These are phyloP conservation scores for Fonsecaea nubica DNA, from an alignment of 2,329 filamentous ascomycete genomes.

Conservation along the genomic window DNA sequence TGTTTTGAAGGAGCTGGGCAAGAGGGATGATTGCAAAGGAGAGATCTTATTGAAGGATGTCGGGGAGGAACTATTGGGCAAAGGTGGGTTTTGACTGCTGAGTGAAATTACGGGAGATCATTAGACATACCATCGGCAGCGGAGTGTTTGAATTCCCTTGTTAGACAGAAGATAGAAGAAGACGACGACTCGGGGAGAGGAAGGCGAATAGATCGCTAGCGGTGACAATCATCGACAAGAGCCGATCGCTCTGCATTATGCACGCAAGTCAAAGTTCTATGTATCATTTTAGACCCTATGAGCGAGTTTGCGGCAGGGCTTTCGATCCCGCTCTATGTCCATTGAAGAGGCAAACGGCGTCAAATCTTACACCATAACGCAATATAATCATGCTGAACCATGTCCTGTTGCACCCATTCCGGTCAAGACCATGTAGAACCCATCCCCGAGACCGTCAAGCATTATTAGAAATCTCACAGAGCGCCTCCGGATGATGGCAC, in stretches of 20 bases:
- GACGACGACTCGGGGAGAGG: neutral
- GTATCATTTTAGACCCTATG: neutral
- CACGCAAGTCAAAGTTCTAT: neutral
- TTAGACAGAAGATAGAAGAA: neutral
- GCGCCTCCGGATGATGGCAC: neutral
- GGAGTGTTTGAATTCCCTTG: neutral
- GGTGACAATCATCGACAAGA: neutral
- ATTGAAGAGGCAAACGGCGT: neutral
- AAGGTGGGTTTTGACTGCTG: conserved; percentile 40
- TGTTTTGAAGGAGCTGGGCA: conserved; percentile 57
- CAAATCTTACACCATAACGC: conserved; percentile 1
- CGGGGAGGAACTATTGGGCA: conserved; percentile 52
- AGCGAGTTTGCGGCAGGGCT: neutral
- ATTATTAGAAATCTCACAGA: neutral
- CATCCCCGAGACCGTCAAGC: neutral
- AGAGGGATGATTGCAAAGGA: conserved; percentile 60
- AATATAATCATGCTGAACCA: neutral
- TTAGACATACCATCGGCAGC: neutral
- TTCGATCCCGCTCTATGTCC: neutral
- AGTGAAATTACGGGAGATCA: neutral
- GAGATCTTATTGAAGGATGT: conserved; percentile 64
- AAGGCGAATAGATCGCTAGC: neutral
- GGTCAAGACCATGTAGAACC: neutral
- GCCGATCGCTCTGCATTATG: neutral
- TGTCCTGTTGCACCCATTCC: neutral